Evolutionary conservation across 495 filamentous ascomycete species (phyloP), one percentile per base, ranked within the genome.

Genomic region (Penicillium chermesinum): DNA sequence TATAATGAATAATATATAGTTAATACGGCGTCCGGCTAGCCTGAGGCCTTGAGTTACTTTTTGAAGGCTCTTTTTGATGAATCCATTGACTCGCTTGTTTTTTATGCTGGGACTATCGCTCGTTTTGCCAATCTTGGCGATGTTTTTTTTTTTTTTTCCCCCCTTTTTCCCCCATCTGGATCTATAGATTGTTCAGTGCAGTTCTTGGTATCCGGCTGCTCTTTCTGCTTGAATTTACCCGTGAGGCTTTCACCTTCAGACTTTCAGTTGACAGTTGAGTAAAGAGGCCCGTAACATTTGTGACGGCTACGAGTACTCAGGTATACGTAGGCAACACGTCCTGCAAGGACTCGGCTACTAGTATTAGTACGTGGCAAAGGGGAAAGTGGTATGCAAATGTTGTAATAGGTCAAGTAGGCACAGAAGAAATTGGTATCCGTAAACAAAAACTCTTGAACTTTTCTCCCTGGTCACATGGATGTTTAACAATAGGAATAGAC

Each of bases 21-120:
- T 69, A 71, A 70, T 71, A 64, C 59, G 69, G 69, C 69, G 69
- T 74, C 62, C 60, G 58, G 60, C 63, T 61, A 67, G 46, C 33
- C 46, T 54, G 59, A 61, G 57, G 42, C 52, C 54, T 55, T 44
- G 34, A 17, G 25, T 5, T n/a, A 30, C 4, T 30, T 30, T 30
- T 58, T 46, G 41, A 44, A 51, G 52, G 36, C 53, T 58, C 49
- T 54, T 63, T 52, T 66, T 67, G 65, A 65, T 58, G 55, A 54
- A 57, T 61, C 52, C 46, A 57, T 54, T 57, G 50, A 44, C 46
- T 50, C 39, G 38, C 54, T 49, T 57, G 53, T 25, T 55, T 43
- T 49, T 49, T 46, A 32, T 51, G 47, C 32, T 42, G 21, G 35
- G 34, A 18, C 33, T 35, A 38, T 46, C n/a, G 22, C 30, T 32